Base-by-base conservation (phyloP, 2,329 filamentous ascomycete species). In the Colletotrichum nymphaeae region DNA sequence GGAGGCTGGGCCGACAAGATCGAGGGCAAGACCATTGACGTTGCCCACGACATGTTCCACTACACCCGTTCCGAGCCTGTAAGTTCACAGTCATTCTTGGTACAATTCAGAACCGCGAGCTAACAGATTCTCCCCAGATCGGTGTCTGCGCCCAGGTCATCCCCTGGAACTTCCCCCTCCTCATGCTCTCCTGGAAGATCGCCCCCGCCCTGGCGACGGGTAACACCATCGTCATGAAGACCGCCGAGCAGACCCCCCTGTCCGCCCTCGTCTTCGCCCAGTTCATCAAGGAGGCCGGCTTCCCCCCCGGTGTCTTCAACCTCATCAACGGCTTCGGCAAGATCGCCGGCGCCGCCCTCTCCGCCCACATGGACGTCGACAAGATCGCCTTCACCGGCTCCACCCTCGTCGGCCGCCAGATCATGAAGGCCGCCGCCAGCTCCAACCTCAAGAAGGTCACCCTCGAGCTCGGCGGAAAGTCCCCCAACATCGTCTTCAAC, bases 1-100 rank as follows among this genome's bases (percentile, higher is more conserved):
- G 95, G 90, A 80, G 95, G 95, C 75, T 97, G 93, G 92, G 94
- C 95, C 79, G 95, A 98, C 88, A 98, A 97, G 91, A 92, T 97
- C 77, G 89, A 92, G 84, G 95, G 95, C 84, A 95, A 95, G 88
- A 94, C 95, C 69, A 92, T 97, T 76, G 94, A 97, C 79, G 93
- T 94, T 77, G 86, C 89, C 79, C 89, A 90, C 72, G 92, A 94
- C 76, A 94, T 92, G 83, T 95, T 97, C 86, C 93, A 94, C 86
- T 97, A 97, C 87, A 95, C 94, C 76, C 87, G 90, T 79, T 90
- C 91, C 77, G 94, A 97, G 88, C 94, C 95, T 11, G 87, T 90
- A 81, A 78, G 88, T 84, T 84, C 1, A 1, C 32, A 4, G 19
- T 9, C 49, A 26, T 9, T 56, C 3, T 19, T 4, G 3, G 12